Percentiles rank a stretch among this genome's conserved stretches.
Evolutionary conservation across 164 flowering plant genomes (phyloP).

Genomic region (Vitis labrusca): DNA sequence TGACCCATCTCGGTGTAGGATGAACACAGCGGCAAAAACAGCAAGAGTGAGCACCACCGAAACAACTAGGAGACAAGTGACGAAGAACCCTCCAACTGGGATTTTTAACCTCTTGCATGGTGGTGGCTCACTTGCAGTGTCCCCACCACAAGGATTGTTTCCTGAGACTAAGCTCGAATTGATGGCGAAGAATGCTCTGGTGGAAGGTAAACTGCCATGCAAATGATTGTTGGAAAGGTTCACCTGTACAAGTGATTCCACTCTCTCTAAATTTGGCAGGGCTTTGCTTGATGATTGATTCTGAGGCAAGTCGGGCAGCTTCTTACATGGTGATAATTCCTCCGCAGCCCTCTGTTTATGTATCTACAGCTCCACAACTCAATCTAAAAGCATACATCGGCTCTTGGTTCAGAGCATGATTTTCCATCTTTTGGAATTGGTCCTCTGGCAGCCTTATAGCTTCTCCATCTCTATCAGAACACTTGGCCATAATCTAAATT

Average conservation of each 20-base stretch:
- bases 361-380: no score
- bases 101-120: slow-evolving; percentile 43
- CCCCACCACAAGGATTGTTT: slow-evolving; percentile 65
- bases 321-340: no score
- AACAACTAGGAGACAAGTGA: slow-evolving; percentile 27
- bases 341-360: no score
- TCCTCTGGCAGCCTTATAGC: no score
- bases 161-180: slow-evolving; percentile 63
- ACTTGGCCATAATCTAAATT: slow-evolving; percentile 58
- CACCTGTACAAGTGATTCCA: slow-evolving; percentile 60
- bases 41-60: slow-evolving; percentile 20
- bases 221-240: slow-evolving; percentile 73
- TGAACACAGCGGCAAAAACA: slow-evolving; percentile 5
- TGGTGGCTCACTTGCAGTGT: slow-evolving; percentile 42
- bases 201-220: slow-evolving; percentile 59
- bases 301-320: slow-evolving; percentile 54
- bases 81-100: slow-evolving; percentile 40
- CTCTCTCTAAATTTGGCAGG: slow-evolving; percentile 50
- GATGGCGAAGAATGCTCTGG: slow-evolving; percentile 70
- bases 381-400: no score
- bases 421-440: no score
- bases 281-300: slow-evolving; percentile 61
- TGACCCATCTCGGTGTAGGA: slow-evolving; percentile 22
- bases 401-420: no score
- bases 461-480: slow-evolving; percentile 50